Evolutionary conservation across 352 stramenopile genomes (phyloP), one percentile per base, ranked within the genome.

Genomic region (Pelagophyceae sp.): DNA sequence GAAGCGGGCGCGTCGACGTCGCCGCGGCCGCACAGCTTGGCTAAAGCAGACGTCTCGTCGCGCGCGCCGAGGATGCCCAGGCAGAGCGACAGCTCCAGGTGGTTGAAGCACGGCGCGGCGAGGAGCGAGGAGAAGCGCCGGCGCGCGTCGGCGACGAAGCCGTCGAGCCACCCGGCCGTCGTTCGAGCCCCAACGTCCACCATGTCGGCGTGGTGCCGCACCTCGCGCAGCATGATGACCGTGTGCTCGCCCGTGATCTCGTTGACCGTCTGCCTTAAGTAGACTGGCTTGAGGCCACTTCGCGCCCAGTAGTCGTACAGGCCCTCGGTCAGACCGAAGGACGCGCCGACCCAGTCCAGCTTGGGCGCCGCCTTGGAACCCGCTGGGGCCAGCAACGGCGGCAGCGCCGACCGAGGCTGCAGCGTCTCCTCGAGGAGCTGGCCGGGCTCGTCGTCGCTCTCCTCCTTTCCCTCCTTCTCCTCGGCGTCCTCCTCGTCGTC

Each of bases 201-300:
- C 11, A 11, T 11, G 11, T 11, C 11, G 45, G 45, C 45, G 63
- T 82, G 78, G n/a, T 83, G 83, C 5, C 85, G 84, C 19, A 95
- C 76, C 33, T 87, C 81, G 20, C 86, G 76, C n/a, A 92, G 80
- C 85, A 94, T 90, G 79, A 99, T 98, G 23, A 92, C 87, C 37
- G 94, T 98, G 82, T 99, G 94, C 84, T 99, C 96, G 32, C 96
- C 96, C 35, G 96, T 99, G 64, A 99, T 89, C 50, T 99, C 94
- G 84, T 99, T 99, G n/a, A 94, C 87, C 6, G 96, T 99, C 86
- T 99, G 96, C 0, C 96, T 92, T 38, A 99, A 86, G 83, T 99
- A 99, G 31, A 99, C 89, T 5, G 96, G 90, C 60, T 89, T 88
- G 86, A 98, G 98, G 23, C 95, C 93, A 63, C 88, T 90, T 50